phyloP scores from a whole-genome alignment of 2,329 filamentous ascomycete species.

The Microsporum ferrugineum region DNA sequence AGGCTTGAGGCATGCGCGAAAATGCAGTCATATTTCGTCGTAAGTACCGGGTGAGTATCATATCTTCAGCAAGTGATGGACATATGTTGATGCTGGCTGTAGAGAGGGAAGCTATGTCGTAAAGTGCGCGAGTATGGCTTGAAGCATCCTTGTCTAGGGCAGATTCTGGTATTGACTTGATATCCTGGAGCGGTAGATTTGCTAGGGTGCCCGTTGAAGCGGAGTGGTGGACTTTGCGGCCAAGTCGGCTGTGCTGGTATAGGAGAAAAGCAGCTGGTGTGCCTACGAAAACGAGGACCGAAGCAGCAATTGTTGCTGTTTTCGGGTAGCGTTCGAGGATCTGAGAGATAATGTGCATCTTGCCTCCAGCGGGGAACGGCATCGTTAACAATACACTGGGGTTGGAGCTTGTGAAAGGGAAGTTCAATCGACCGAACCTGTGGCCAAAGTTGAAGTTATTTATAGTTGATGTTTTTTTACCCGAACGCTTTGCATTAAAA shows the following conservation, averaged over 20 bases:
- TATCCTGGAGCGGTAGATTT: conserved; percentile 9
- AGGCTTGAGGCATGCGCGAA: conserved; percentile 24
- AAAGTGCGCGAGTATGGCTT: conserved; percentile 15
- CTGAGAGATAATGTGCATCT: neutral
- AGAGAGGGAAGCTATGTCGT: conserved; percentile 18
- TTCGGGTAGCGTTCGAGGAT: neutral
- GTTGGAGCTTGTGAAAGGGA: neutral
- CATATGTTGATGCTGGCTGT: conserved; percentile 16
- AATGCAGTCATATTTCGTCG: conserved; percentile 27
- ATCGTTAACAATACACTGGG: neutral
- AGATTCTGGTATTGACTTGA: conserved; percentile 18
- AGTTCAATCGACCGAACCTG: neutral
- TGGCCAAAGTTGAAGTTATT: neutral
- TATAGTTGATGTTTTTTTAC: neutral
- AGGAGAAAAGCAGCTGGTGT: conserved; percentile 18
- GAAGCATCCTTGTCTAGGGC: conserved; percentile 12
- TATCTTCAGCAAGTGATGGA: conserved; percentile 9
- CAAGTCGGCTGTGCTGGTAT: conserved; percentile 18
- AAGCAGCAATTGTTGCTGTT: neutral
- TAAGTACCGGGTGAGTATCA: conserved; percentile 21
- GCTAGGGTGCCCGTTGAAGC: conserved; percentile 15
- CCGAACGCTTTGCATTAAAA: neutral
- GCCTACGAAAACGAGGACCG: conserved; percentile 12
- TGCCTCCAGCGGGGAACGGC: neutral
- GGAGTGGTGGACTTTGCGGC: conserved; percentile 18